A percentile compares a stretch with the other conserved stretches of the same genome.
These are phyloP conservation scores for Podospora anserina DNA, from an alignment of 495 filamentous ascomycete species.

Conservation along the genomic window DNA sequence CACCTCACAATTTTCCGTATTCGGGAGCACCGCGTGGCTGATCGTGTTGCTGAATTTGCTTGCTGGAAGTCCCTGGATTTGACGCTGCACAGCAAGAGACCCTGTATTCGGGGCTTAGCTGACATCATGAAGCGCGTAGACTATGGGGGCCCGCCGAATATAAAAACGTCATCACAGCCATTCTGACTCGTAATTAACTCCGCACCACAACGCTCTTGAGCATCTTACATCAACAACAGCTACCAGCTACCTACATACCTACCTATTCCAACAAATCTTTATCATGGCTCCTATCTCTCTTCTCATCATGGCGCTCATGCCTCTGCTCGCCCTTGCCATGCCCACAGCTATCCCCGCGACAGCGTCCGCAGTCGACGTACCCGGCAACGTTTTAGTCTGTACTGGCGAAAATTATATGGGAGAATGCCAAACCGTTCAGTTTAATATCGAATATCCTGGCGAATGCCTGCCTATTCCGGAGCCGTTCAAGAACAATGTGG, in stretches of 20 bases:
- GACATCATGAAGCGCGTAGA: neutral
- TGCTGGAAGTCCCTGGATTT: neutral
- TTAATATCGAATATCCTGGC: neutral
- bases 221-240: neutral
- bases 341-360: neutral
- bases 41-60: neutral
- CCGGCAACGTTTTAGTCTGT: constrained; percentile 8
- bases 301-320: neutral
- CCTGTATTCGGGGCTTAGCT: neutral
- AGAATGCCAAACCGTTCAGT: constrained; percentile 1
- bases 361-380: neutral
- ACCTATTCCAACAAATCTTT: neutral
- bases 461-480: constrained; percentile 2
- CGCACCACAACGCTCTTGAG: neutral
- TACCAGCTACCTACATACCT: neutral
- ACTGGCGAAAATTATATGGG: constrained; percentile 6
- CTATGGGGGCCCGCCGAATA: neutral
- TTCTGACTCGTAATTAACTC: neutral
- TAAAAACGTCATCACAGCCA: neutral
- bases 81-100: neutral
- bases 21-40: neutral
- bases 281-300: neutral
- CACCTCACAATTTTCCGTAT: neutral
- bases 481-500: neutral
- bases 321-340: neutral